These are phyloP conservation scores for Pestalotiopsis sp. DNA, from an alignment of 2,329 filamentous ascomycete genomes.

Conservation along the genomic window DNA sequence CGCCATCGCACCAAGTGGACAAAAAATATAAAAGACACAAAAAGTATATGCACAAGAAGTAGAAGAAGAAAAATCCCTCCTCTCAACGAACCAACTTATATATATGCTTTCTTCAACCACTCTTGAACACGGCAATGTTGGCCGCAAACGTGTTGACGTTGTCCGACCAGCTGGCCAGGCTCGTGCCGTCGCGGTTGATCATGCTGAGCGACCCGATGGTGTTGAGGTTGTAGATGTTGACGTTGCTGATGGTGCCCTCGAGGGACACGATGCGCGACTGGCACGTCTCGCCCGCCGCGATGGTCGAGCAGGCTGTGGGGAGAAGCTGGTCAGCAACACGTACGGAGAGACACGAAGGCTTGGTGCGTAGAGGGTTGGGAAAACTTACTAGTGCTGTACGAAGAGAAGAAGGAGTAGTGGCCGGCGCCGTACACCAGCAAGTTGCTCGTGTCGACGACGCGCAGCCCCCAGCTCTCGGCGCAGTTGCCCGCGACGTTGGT, in stretches of 20 bases:
- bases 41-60: neutral
- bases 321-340: neutral
- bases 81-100: neutral
- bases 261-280: conserved; percentile 42
- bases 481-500: conserved; percentile 40
- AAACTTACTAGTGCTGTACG: conserved; percentile 50
- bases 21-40: neutral
- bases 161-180: conserved; percentile 32
- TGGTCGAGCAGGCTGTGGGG: conserved; percentile 34
- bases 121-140: conserved; percentile 33
- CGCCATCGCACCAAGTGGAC: neutral
- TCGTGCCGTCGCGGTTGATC: conserved; percentile 35
- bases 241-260: conserved; percentile 35
- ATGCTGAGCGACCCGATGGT: conserved; percentile 46
- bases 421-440: conserved; percentile 62
- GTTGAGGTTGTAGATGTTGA: conserved; percentile 49
- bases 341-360: too few species aligned
- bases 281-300: conserved; percentile 39
- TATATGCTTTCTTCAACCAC: neutral
- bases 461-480: conserved; percentile 59
- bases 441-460: conserved; percentile 55
- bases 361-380: neutral
- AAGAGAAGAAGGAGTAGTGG: conserved; percentile 63
- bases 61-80: neutral
- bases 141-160: conserved; percentile 34